Evolutionary conservation across 257 asterid species (phyloP), one percentile per base, ranked within the genome.

Genomic region (Handroanthus guayacan): DNA sequence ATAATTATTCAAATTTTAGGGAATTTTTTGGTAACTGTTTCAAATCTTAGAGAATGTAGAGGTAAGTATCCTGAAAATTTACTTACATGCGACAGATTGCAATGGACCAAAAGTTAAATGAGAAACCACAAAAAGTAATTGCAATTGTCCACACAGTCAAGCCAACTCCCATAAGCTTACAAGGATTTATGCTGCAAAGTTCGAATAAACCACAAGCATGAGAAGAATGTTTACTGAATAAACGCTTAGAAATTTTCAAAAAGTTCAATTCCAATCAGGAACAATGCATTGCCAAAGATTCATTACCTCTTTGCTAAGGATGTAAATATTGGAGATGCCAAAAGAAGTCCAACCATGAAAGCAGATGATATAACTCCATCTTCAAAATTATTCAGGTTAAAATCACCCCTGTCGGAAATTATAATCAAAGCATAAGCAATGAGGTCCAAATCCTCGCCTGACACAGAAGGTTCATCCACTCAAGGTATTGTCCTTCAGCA

Each of bases 321-420:
- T 75, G 99, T 98, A 82, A 95, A 95, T 72, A 91, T 87, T 41
- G 99, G 99, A 80, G 97, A 93, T 79, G 98, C 97, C 75, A 91
- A 90, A 69, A 95, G 96, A 81, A 95, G 96, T 51, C 99, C 99
- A 80, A 95, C 98, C 99, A 95, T 93, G 89, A 95, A 95, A 77
- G 97, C 98, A 72, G 99, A 95, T 31, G 99, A 93, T 80, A 95
- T 76, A 84, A 87, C 87, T 25, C 99, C 98, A 91, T 95, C 99
- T 86, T 95, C 87, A 87, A 93, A 95, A 86, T 95, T 95, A 82
- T 14, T 86, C 87, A 95, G 72, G 85, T 88, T 66, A 83, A 95
- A 95, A 17, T 84, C 94, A 41, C 98, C 98, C 94, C 99, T 95
- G 92, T 43, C 75, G 39, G 63, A 62, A 72, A 66, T 65, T 20